Conservation (phyloP, 2,329 filamentous ascomycete genomes). For the Nothophaeocryptopus gaeumannii region DNA sequence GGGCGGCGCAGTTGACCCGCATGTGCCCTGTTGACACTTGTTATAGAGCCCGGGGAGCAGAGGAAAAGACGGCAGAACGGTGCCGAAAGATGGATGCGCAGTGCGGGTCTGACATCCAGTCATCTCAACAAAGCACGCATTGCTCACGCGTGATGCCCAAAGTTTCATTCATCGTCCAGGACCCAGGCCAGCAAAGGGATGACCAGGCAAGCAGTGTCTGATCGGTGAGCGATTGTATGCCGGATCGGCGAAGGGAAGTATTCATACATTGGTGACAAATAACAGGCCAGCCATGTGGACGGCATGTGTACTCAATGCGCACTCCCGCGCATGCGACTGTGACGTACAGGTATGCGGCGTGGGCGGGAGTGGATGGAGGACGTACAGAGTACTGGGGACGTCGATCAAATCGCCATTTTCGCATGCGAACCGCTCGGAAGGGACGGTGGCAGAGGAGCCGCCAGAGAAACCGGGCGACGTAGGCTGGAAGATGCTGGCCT, state of each 20-base stretch:
- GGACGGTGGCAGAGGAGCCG: background rate
- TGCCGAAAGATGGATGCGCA: background rate
- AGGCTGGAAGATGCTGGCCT: constrained; percentile 3
- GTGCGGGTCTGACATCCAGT: background rate
- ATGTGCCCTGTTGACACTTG: no score
- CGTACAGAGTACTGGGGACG: constrained; percentile 1
- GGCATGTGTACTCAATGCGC: constrained; percentile 21
- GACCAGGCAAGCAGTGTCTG: background rate
- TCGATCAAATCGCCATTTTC: constrained; percentile 1
- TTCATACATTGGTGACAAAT: constrained; percentile 20
- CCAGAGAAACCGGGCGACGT: background rate
- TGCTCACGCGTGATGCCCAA: constrained; percentile 14
- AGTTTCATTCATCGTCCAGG: background rate
- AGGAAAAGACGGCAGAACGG: constrained; percentile 1
- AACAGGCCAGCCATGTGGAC: constrained; percentile 21
- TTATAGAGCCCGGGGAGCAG: background rate
- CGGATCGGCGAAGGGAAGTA: constrained; percentile 10
- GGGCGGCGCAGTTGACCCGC: no score
- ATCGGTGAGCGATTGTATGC: constrained; percentile 12
- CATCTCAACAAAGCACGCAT: constrained; percentile 16
- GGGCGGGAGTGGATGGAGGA: constrained; percentile 2
- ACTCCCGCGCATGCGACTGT: constrained; percentile 12
- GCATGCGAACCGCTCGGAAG: constrained; percentile 2
- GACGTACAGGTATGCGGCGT: constrained; percentile 11
- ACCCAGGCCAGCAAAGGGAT: constrained; percentile 1